These are phyloP conservation scores for Arthrinium puccinioides DNA, from an alignment of 2,329 filamentous ascomycete genomes.

Conservation along the genomic window DNA sequence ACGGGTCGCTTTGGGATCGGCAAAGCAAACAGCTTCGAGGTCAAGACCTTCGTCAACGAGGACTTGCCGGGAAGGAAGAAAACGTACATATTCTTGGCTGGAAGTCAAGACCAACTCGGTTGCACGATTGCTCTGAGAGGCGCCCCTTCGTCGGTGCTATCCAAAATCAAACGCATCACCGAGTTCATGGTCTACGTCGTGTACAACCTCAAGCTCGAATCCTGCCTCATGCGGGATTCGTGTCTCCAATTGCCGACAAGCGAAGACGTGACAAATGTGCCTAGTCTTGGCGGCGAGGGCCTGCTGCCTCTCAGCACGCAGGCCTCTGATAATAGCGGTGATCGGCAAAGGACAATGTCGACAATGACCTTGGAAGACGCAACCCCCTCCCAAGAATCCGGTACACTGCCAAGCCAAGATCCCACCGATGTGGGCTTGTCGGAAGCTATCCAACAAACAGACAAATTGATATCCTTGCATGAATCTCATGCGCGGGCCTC, in stretches of 20 bases:
- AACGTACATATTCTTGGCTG: slow-evolving; percentile 92
- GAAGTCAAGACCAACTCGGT: slow-evolving; percentile 80
- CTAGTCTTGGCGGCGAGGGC: slow-evolving; percentile 27
- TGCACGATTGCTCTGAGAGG: slow-evolving; percentile 92
- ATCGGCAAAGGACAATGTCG: slow-evolving; percentile 13
- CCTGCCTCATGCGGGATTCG: slow-evolving; percentile 87
- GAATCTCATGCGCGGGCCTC: slow-evolving; percentile 35
- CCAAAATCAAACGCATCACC: slow-evolving; percentile 83
- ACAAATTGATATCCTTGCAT: slow-evolving; percentile 30
- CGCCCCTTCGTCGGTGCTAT: slow-evolving; percentile 61
- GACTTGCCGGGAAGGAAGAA: slow-evolving; percentile 70
- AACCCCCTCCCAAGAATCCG: slow-evolving; percentile 10
- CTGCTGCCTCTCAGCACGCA: slow-evolving; percentile 24
- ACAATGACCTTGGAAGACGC: slow-evolving; percentile 13
- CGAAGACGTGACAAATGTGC: slow-evolving; percentile 35
- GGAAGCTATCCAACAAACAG: slow-evolving; percentile 10
- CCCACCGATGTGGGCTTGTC: slow-evolving; percentile 9
- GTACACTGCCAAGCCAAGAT: slow-evolving; percentile 9
- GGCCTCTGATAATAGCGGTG: slow-evolving; percentile 7
- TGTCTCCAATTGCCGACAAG: slow-evolving; percentile 74
- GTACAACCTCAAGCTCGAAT: slow-evolving; percentile 94
- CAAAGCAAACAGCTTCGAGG: slow-evolving; percentile 79
- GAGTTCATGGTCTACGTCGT: slow-evolving; percentile 99
- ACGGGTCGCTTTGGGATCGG: slow-evolving; percentile 64
- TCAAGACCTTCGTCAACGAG: slow-evolving; percentile 88